phyloP scores from a whole-genome alignment of 2,329 filamentous ascomycete genomes.

The Cercospora citrullina region DNA sequence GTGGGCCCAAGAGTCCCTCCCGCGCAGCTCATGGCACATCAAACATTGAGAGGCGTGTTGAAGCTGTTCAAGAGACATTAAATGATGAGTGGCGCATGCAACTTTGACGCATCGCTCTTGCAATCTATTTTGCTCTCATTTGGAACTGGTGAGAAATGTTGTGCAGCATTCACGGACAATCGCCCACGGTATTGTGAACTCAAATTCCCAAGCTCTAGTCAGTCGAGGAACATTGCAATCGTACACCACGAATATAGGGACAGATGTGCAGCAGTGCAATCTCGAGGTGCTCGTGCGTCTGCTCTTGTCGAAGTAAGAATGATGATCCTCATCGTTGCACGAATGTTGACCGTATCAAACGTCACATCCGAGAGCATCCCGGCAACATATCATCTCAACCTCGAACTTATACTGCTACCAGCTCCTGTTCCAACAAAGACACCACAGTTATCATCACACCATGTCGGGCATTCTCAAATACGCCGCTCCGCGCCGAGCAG shows the following conservation, averaged over 20 bases:
- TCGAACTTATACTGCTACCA: background rate
- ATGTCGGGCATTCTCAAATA: background rate
- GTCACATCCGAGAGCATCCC: conserved; percentile 1
- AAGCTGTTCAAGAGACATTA: conserved; percentile 24
- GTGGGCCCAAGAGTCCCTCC: conserved; percentile 27
- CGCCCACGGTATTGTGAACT: too few relatives aligned
- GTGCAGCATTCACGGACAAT: too few relatives aligned
- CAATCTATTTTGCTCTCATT: too few relatives aligned
- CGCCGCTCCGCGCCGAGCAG: background rate
- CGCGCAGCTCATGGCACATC: conserved; percentile 28
- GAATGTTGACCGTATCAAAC: background rate
- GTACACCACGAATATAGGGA: too few relatives aligned
- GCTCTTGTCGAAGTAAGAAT: background rate
- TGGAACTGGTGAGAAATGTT: too few relatives aligned
- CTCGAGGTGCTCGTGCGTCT: background rate
- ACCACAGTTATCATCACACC: background rate
- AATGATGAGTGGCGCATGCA: background rate
- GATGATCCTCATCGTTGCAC: background rate
- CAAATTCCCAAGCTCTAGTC: too few relatives aligned
- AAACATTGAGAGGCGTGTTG: conserved; percentile 26
- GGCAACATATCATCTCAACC: background rate
- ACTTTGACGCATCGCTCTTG: too few relatives aligned
- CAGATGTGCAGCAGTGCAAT: background rate
- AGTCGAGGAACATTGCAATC: too few relatives aligned
- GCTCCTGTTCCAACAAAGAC: background rate